Evolutionary conservation across 129 eudicot species (phyloP).

Genomic region (Sambucus nigra): DNA sequence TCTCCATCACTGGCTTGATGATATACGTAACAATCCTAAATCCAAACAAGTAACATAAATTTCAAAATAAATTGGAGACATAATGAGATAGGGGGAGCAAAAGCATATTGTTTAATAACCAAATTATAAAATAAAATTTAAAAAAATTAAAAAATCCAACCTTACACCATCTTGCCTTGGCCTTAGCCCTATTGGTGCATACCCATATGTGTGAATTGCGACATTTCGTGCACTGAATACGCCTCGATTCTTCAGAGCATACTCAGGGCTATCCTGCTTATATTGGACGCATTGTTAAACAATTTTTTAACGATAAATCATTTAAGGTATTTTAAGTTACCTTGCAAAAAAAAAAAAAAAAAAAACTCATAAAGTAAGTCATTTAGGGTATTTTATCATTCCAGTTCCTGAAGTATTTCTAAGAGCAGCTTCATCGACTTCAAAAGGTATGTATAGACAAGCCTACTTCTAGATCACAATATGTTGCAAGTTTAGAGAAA

Average conservation of each 20-base stretch:
- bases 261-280: constrained; percentile 45
- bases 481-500: no score
- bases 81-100: not conserved
- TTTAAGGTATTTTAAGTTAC: not conserved
- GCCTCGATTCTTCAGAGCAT: constrained; percentile 87
- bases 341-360: no score
- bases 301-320: not conserved
- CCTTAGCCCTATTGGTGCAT: constrained; percentile 82
- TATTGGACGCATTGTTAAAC: not conserved
- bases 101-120: not conserved
- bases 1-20: constrained; percentile 99
- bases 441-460: no score
- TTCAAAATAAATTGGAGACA: not conserved
- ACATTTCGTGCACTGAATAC: constrained; percentile 97
- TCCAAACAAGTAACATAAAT: constrained; percentile 6
- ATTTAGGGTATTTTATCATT: no score
- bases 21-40: constrained; percentile 89
- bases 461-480: no score
- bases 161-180: constrained; percentile 99
- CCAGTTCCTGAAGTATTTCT: not conserved
- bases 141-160: constrained; percentile 16
- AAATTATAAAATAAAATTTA: not conserved
- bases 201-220: constrained; percentile 91
- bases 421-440: no score
- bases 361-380: no score